phyloP scores from a whole-genome alignment of 345 rosid species.

The Eucalyptus guilfoylei region DNA sequence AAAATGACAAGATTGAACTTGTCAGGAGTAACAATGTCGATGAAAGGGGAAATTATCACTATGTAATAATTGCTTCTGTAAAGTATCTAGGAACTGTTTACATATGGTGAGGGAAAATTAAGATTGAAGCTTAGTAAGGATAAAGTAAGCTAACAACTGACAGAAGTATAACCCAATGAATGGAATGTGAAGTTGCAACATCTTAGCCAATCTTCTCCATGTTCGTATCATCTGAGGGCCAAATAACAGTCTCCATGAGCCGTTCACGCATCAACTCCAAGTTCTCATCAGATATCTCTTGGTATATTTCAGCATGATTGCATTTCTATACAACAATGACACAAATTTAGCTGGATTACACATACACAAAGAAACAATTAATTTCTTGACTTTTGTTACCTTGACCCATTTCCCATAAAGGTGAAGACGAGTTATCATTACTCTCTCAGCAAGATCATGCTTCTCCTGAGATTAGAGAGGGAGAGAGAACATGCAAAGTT shows the following conservation, averaged over 20 bases:
- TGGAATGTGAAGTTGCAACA: not conserved
- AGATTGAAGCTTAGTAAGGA: not conserved
- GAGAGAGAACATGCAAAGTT: not conserved
- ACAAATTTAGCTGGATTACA: not conserved
- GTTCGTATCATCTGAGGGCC: slow-evolving; percentile 93
- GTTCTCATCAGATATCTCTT: slow-evolving; percentile 88
- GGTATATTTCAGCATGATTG: slow-evolving; percentile 82
- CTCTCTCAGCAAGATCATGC: slow-evolving; percentile 95
- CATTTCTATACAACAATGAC: slow-evolving; percentile 52
- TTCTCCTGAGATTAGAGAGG: slow-evolving; percentile 36
- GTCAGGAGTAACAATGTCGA: not conserved
- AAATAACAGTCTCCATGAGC: slow-evolving; percentile 78
- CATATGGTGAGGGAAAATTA: not conserved
- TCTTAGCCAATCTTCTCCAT: slow-evolving; percentile 61
- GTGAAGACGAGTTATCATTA: slow-evolving; percentile 95
- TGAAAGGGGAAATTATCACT: not conserved
- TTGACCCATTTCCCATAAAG: slow-evolving; percentile 92
- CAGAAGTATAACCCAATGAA: not conserved
- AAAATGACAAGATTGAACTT: not conserved
- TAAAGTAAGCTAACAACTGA: not conserved
- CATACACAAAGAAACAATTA: not conserved
- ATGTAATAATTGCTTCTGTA: not conserved
- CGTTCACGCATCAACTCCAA: slow-evolving; percentile 94
- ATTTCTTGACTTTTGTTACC: slow-evolving; percentile 19
- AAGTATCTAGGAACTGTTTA: not conserved